Base-by-base conservation (phyloP, 768 basidiomycete species). In the Boletus rubroflammeus region DNA sequence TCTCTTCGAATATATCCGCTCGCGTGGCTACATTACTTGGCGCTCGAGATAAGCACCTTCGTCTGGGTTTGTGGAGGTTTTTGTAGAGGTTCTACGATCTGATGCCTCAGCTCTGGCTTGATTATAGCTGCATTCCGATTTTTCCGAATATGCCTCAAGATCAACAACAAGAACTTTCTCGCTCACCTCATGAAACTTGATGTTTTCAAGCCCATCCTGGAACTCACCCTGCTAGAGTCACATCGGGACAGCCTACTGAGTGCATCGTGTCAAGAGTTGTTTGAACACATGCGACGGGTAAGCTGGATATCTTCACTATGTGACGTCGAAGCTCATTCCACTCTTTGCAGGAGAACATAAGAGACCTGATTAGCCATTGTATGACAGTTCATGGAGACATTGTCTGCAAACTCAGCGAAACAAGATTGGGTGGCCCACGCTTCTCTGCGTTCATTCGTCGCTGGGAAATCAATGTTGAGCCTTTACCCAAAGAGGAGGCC, bases 201-300 rank as follows among this genome's bases (percentile, higher is more conserved):
- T 64, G 75, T 94, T 26, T 74, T 98, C 59, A 81, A 83, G 59
- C 89, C 93, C 2, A 83, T 98, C 51, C 74, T 98, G 53, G 86
- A 92, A 56, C 74, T 97, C 55, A 87, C 92, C n/a, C 66, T 87
- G 28, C 81, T 82, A 56, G 95, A 97, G 71, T 88, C 89, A 32
- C 76, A 79, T 50, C 79, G 91, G 54, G 97, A 99, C 70, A 99
- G 95, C 72, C 79, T 99, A 56, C 76, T 99, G 51, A 90, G 88
- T 62, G 94, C 93, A 63, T 92, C 94, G 36, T 98, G 93, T 76
- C 88, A 97, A 69, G 97, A 98, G 69, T 89, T 90, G 58, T 94
- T 98, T 63, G 97, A 99, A 62, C 81, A 83, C 61, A 89, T 98
- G 71, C 85, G 93, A 51, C 81, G 84, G 74, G 94, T 95, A 57